Conservation (phyloP, 2,329 filamentous ascomycete species). For the Chaetothyriales sp. region DNA sequence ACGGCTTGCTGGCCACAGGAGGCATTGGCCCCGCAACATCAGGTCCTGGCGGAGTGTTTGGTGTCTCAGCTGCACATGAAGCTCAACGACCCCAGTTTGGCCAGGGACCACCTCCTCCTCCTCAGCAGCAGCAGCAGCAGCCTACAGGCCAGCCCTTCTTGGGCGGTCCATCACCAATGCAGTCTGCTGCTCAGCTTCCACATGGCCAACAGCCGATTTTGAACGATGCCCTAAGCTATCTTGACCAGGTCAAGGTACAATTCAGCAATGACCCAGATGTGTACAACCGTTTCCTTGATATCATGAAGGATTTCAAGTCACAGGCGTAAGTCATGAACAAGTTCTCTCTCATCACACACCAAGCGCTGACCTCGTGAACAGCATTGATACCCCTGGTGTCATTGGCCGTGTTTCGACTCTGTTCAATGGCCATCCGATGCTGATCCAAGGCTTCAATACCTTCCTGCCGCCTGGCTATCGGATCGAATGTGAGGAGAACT, state of each 20-base stretch:
- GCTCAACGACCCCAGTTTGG: slow-evolving; percentile 45
- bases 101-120: slow-evolving; percentile 39
- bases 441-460: slow-evolving; percentile 97
- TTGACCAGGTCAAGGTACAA: slow-evolving; percentile 96
- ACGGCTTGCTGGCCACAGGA: slow-evolving; percentile 67
- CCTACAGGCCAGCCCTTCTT: slow-evolving; percentile 21
- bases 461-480: slow-evolving; percentile 91
- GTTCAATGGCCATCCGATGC: slow-evolving; percentile 85
- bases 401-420: slow-evolving; percentile 92
- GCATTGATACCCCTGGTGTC: slow-evolving; percentile 91
- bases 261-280: slow-evolving; percentile 95
- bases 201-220: slow-evolving; percentile 76
- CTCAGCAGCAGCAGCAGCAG: slow-evolving; percentile 29
- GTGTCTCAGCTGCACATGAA: slow-evolving; percentile 23
- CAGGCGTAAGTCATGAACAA: slow-evolving; percentile 53
- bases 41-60: slow-evolving; percentile 44
- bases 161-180: slow-evolving; percentile 28
- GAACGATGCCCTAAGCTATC: slow-evolving; percentile 75
- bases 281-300: slow-evolving; percentile 91
- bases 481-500: slow-evolving; percentile 92
- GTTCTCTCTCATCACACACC: slow-evolving; percentile 12
- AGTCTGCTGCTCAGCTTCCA: slow-evolving; percentile 43
- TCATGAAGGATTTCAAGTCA: slow-evolving; percentile 99
- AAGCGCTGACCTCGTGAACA: slow-evolving; percentile 17
- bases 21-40: slow-evolving; percentile 42